Percentiles rank a stretch among this genome's conserved stretches.
These are phyloP conservation scores for Solanum etuberosum DNA, from an alignment of 257 asterid genomes.

Conservation along the genomic window DNA sequence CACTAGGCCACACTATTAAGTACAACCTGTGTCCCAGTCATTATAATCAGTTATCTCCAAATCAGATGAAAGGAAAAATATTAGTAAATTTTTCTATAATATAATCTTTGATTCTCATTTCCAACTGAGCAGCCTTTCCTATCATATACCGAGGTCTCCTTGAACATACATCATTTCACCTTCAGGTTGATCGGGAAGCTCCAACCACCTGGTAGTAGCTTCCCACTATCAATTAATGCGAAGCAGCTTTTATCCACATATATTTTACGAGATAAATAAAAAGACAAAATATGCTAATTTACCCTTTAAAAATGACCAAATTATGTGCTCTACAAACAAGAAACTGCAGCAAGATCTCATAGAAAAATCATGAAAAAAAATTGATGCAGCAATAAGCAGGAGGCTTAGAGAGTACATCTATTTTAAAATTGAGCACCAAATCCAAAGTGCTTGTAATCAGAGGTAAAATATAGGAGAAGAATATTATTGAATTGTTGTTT, in stretches of 20 bases:
- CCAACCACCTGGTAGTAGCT: background rate
- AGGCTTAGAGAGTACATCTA: background rate
- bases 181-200: background rate
- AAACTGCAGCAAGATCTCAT: background rate
- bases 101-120: background rate
- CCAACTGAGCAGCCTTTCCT: background rate
- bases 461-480: no score
- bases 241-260: background rate
- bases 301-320: background rate
- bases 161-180: background rate
- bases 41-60: background rate
- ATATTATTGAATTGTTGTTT: no score
- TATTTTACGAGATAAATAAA: background rate
- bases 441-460: background rate
- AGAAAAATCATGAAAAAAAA: background rate
- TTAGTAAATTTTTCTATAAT: background rate
- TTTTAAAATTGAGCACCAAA: background rate
- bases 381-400: background rate
- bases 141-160: background rate
- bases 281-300: background rate
- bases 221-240: background rate
- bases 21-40: background rate
- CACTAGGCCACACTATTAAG: background rate
- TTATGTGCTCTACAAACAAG: background rate
- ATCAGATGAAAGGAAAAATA: background rate